phyloP scores from a whole-genome alignment of 2,329 filamentous ascomycete species.

The Cladorrhinum sp. region DNA sequence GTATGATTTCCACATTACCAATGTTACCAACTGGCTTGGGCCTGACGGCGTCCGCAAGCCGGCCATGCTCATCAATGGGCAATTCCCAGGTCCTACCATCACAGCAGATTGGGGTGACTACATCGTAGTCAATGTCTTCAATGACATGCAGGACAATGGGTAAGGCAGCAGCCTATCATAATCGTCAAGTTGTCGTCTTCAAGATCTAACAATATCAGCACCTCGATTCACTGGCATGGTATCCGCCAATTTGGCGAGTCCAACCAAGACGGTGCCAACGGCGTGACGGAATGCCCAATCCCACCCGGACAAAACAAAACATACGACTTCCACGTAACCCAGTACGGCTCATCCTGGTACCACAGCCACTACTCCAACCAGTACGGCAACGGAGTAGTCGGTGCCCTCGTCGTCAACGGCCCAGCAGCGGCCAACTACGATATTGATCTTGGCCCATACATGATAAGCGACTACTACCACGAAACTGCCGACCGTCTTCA shows the following conservation, averaged over 20 bases:
- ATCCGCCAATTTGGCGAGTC: conserved; percentile 43
- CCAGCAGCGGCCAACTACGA: conserved; percentile 50
- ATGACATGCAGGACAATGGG: conserved; percentile 29
- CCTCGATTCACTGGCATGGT: conserved; percentile 49
- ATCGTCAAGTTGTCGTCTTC: no score
- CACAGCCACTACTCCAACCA: conserved; percentile 51
- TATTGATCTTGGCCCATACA: conserved; percentile 48
- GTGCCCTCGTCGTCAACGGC: conserved; percentile 50
- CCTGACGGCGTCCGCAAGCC: conserved; percentile 24
- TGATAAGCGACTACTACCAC: conserved; percentile 51
- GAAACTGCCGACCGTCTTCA: conserved; percentile 30
- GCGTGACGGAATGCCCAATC: conserved; percentile 44
- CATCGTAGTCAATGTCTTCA: conserved; percentile 26
- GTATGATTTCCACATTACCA: conserved; percentile 31
- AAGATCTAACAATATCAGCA: conserved; percentile 29
- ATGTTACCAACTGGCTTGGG: conserved; percentile 25
- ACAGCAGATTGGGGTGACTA: conserved; percentile 27
- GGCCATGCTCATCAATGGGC: conserved; percentile 26
- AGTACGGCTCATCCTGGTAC: conserved; percentile 43
- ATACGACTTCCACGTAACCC: conserved; percentile 36
- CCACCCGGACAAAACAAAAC: conserved; percentile 34
- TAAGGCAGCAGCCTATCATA: no score
- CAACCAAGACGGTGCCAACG: conserved; percentile 44
- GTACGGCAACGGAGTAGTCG: conserved; percentile 51
- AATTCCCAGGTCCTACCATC: conserved; percentile 24